These are phyloP conservation scores for Candida khao-thaluensis DNA, from an alignment of 805 yeast species.

Conservation along the genomic window DNA sequence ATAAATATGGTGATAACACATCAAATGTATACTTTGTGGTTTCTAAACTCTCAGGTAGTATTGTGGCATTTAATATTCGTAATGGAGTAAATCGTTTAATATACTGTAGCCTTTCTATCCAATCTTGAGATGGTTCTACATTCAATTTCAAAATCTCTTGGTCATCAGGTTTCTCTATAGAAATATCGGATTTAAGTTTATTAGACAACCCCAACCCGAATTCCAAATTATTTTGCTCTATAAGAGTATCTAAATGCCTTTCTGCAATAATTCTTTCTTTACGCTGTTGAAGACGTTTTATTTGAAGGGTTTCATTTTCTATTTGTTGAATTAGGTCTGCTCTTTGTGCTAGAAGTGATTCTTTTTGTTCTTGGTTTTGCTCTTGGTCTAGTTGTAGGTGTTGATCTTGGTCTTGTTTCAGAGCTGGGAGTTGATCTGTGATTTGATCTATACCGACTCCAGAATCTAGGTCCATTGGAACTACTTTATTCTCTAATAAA, in stretches of 20 bases:
- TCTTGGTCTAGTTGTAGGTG: not conserved
- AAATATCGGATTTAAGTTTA: conserved; percentile 3
- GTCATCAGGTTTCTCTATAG: conserved; percentile 18
- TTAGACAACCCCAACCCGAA: conserved; percentile 8
- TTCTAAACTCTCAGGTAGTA: not conserved
- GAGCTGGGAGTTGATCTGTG: no score
- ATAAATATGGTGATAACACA: conserved; percentile 16
- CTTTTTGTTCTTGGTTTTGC: conserved; percentile 12
- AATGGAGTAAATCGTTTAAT: conserved; percentile 21
- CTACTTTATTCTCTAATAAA: no score
- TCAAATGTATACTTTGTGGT: conserved; percentile 3
- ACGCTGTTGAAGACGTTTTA: conserved; percentile 13
- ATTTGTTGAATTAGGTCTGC: conserved; percentile 16
- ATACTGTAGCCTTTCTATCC: conserved; percentile 26
- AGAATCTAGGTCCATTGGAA: no score
- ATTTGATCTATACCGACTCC: no score
- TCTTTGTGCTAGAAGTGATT: conserved; percentile 21
- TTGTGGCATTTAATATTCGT: not conserved
- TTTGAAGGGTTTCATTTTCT: conserved; percentile 15
- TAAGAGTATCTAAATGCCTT: conserved; percentile 18
- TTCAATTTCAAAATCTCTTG: conserved; percentile 23
- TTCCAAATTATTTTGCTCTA: conserved; percentile 21
- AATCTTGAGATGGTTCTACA: conserved; percentile 36
- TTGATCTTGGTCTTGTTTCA: not conserved
- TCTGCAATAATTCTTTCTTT: conserved; percentile 15